phyloP scores from a whole-genome alignment of 2,329 filamentous ascomycete genomes.

The Cordyceps militaris region DNA sequence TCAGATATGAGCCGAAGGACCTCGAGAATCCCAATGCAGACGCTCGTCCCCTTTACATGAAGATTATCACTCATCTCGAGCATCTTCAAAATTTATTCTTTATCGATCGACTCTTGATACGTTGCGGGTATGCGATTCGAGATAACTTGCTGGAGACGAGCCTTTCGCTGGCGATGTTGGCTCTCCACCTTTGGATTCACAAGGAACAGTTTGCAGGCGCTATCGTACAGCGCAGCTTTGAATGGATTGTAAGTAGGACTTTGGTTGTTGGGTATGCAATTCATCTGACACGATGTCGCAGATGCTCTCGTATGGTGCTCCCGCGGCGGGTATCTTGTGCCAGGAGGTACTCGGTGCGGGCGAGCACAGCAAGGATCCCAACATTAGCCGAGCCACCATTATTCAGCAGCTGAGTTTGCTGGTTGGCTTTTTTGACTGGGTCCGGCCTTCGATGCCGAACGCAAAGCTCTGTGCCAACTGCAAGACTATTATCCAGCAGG shows the following conservation, averaged over 20 bases:
- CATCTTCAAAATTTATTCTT: slow-evolving; percentile 53
- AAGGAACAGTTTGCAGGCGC: slow-evolving; percentile 34
- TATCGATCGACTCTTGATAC: slow-evolving; percentile 48
- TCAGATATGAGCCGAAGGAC: slow-evolving; percentile 33
- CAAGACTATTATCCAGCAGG: slow-evolving; percentile 41
- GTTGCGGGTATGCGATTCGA: slow-evolving; percentile 30
- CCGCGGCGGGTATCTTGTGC: slow-evolving; percentile 43
- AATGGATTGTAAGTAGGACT: slow-evolving; percentile 38
- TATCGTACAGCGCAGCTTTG: slow-evolving; percentile 34
- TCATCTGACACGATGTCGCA: slow-evolving; percentile 16
- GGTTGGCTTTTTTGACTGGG: slow-evolving; percentile 45
- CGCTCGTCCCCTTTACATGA: slow-evolving; percentile 30
- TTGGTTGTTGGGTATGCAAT: not conserved
- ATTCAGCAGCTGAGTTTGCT: slow-evolving; percentile 46
- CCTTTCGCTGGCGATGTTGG: slow-evolving; percentile 40
- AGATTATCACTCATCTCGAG: slow-evolving; percentile 41
- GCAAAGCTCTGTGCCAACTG: slow-evolving; percentile 40
- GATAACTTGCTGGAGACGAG: slow-evolving; percentile 37
- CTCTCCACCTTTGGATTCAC: slow-evolving; percentile 42
- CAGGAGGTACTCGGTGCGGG: slow-evolving; percentile 40
- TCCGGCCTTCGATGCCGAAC: slow-evolving; percentile 41
- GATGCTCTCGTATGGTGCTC: slow-evolving; percentile 44
- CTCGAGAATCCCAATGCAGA: slow-evolving; percentile 27
- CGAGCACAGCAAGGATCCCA: slow-evolving; percentile 25
- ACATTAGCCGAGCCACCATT: slow-evolving; percentile 39